Base-by-base conservation (phyloP, 768 basidiomycete genomes). In the Lentinula aciculospora region DNA sequence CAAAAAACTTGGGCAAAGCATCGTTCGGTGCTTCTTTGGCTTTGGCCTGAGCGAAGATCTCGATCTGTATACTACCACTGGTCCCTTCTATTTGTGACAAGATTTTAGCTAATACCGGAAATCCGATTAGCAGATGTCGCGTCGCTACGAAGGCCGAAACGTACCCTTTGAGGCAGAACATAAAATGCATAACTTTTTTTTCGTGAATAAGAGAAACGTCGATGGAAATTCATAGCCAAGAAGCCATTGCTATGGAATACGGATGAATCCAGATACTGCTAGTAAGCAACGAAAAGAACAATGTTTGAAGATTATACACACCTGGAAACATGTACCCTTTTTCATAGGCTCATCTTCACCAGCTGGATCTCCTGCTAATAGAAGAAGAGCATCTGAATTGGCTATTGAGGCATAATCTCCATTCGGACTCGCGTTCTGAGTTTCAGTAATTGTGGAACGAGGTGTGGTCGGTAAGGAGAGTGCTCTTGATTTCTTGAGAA, bases 151-250 rank as follows among this genome's bases (percentile, higher is more conserved):
- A 29, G 23, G 19, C 39, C 1, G 48, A 9, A 42, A 56, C 72
- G 60, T 60, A 93, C 94, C 90, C 82, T 98, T 96, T 19, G 87
- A 90, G 1, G 89, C 81, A 23, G 93, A 95, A 61, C 92, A 94
- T 27, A 97, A 74, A 39, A 98, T 87, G 32, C 76, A 76, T 19
- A 98, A 73, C 66, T 82, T 89, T 55, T 86, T 77, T 65, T 88
- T 88, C 58, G 86, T 81, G 65, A 98, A 89, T 19, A 98, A 75
- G 58, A 95, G 80, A 28, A 98, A 76, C 0, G 96, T 98, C 0
- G 94, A 93, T 2, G 96, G 97, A 67, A 98, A 98, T 71, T 99
- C 96, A 71, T 94, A 98, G 13, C 95, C 96, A 37, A 98, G 81
- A 17, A 99, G 78, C 92, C 94, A 97, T 67, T 94, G 95, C 96